phyloP scores from a whole-genome alignment of 2,329 filamentous ascomycete species.

The Diplodia corticola region DNA sequence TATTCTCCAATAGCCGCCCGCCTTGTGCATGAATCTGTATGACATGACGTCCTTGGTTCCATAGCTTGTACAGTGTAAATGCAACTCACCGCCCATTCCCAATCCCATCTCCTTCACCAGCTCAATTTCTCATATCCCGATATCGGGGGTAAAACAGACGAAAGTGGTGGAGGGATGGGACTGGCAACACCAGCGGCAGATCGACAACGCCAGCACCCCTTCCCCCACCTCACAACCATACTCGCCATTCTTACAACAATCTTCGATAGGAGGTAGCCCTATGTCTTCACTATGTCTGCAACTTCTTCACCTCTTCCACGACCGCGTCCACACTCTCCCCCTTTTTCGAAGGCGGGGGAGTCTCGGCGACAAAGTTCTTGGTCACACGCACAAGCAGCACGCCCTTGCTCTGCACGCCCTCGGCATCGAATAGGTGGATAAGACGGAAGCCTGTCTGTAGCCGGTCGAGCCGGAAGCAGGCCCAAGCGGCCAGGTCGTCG shows the following conservation, averaged over 20 bases:
- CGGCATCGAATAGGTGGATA: conserved; percentile 70
- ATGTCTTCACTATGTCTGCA: neutral
- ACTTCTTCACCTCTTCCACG: neutral
- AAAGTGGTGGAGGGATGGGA: neutral
- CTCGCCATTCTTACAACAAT: neutral
- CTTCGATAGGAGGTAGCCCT: neutral
- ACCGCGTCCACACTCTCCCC: neutral
- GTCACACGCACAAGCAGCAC: conserved; percentile 72
- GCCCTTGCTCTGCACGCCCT: conserved; percentile 66
- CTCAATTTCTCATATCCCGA: neutral
- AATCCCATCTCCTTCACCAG: neutral
- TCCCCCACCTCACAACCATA: neutral
- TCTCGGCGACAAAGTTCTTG: conserved; percentile 47
- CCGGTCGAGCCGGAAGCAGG: conserved; percentile 81
- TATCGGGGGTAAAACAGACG: neutral
- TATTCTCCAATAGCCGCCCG: conserved; percentile 2
- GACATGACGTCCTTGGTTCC: neutral
- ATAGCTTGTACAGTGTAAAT: conserved; percentile 10
- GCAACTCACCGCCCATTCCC: conserved; percentile 8
- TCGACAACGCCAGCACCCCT: neutral
- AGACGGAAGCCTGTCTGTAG: conserved; percentile 74
- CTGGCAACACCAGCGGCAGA: neutral
- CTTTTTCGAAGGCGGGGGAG: neutral
- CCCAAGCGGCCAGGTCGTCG: conserved; percentile 83
- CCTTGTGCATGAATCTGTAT: neutral